A percentile compares a stretch with the other conserved stretches of the same genome.
phyloP scores from a whole-genome alignment of 208 protist species.

The Crithidia bombi region DNA sequence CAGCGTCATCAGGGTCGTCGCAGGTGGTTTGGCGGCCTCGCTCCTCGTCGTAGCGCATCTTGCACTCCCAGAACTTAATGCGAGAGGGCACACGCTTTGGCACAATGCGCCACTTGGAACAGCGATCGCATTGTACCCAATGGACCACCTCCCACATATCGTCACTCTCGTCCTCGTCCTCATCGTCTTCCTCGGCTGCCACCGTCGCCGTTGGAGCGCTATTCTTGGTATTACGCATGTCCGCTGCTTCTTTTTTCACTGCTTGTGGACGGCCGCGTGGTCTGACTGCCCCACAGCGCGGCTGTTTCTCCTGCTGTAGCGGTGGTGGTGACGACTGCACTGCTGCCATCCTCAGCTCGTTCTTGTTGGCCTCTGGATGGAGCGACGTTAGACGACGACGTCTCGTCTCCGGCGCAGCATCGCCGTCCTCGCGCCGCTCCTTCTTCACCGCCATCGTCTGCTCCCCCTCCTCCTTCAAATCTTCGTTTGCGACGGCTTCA shows the following conservation, averaged over 20 bases:
- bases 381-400: too few species aligned
- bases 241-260: background rate
- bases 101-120: slow-evolving; percentile 84
- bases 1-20: slow-evolving; percentile 70
- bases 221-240: background rate
- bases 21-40: slow-evolving; percentile 50
- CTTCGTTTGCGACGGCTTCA: too few species aligned
- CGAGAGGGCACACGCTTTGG: slow-evolving; percentile 41
- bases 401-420: too few species aligned
- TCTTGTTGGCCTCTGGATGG: too few species aligned
- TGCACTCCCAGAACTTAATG: slow-evolving; percentile 66
- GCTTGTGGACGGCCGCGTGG: background rate
- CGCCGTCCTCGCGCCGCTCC: too few species aligned
- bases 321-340: too few species aligned
- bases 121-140: slow-evolving; percentile 86
- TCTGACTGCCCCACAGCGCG: too few species aligned
- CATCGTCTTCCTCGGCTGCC: background rate
- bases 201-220: too few species aligned
- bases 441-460: too few species aligned
- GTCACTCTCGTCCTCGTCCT: slow-evolving; percentile 12
- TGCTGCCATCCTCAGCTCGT: too few species aligned
- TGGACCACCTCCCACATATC: slow-evolving; percentile 56
- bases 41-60: slow-evolving; percentile 59
- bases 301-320: too few species aligned
- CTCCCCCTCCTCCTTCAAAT: too few species aligned